Evolutionary conservation across 371 early-diverging fungal species (phyloP), one percentile per base, ranked within the genome.

Genomic region (Mucor lusitanicus): DNA sequence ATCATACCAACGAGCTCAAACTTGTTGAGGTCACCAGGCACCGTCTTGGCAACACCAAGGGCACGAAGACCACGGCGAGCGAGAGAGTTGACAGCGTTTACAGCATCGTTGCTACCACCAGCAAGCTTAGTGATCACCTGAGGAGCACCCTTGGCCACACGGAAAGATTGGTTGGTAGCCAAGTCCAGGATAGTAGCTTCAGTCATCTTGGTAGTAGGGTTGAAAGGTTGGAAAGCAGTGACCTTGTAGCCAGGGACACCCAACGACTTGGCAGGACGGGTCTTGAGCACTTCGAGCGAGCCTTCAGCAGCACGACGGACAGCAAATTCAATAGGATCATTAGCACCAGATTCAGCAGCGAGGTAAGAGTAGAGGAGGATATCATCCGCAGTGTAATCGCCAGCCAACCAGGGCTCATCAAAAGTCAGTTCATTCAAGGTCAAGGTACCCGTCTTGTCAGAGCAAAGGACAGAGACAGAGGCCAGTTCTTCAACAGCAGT

Each of bases 371-470:
- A 88, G 28, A 95, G 71, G 6, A 97, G 85, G n/a, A 97, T 86
- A 58, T 97, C 96, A 57, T 94, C 86, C 32, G 89, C 85, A 42
- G 87, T 85, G 70, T 88, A 94, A 23, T 83, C 76, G 37, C 83
- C 83, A 72, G 88, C 69, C 39, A 96, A 84, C 83, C 89, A 96
- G 30, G 97, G 97, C 63, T 92, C 90, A 59, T 93, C 94, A 76
- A 96, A 95, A 13, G 94, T 88, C 56, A 97, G 87, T 80, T 94
- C 89, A 88, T 94, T 94, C 61, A 88, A 83, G 13, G 98, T 98
- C 59, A 98, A 81, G 21, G 99, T 98, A 33, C 99, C 99, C 1
- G 99, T 98, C 85, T 92, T 98, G 84, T 98, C 98, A 2, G 95
- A 93, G 81, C 97, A 97, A 54, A 98, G 89, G 37, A 95, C 89